Percentiles rank a stretch among this genome's conserved stretches.
These are phyloP conservation scores for Eragrostis tef DNA, from an alignment of 202 grass and related monocot species.

Conservation along the genomic window DNA sequence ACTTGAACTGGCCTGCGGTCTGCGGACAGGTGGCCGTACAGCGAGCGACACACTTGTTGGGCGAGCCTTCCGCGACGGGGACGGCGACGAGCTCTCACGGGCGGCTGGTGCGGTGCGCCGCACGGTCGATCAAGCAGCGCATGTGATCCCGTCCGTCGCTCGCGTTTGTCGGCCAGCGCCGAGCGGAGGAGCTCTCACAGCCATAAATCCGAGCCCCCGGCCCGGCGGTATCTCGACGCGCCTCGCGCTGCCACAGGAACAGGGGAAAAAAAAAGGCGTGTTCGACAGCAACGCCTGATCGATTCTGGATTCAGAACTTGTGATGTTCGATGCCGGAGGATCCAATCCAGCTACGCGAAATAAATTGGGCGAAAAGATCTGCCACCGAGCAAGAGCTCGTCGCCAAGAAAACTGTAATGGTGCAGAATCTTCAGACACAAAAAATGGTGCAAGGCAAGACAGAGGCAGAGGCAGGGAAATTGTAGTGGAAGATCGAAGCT, in stretches of 20 bases:
- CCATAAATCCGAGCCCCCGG: constrained; percentile 5
- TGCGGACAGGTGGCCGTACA: background rate
- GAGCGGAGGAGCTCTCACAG: constrained; percentile 17
- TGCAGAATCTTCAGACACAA: background rate
- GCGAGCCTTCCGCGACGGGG: background rate
- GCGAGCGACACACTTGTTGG: background rate
- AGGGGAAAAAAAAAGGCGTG: background rate
- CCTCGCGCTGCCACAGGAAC: constrained; percentile 21
- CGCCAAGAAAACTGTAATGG: background rate
- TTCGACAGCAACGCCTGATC: constrained; percentile 43
- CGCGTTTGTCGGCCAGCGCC: background rate
- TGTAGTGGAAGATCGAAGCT: background rate
- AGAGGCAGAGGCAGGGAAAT: background rate
- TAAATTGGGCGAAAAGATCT: background rate
- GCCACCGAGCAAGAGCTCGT: background rate
- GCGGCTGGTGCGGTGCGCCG: background rate
- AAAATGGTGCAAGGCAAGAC: too few relatives aligned
- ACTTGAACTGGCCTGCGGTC: background rate
- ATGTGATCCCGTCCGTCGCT: background rate
- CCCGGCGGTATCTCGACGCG: background rate
- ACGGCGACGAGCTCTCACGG: background rate
- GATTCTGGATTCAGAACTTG: background rate
- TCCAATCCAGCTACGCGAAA: background rate
- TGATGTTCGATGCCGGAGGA: background rate
- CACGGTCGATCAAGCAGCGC: background rate